Base-by-base conservation (phyloP, 2,329 filamentous ascomycete species). In the Botrytis aclada region DNA sequence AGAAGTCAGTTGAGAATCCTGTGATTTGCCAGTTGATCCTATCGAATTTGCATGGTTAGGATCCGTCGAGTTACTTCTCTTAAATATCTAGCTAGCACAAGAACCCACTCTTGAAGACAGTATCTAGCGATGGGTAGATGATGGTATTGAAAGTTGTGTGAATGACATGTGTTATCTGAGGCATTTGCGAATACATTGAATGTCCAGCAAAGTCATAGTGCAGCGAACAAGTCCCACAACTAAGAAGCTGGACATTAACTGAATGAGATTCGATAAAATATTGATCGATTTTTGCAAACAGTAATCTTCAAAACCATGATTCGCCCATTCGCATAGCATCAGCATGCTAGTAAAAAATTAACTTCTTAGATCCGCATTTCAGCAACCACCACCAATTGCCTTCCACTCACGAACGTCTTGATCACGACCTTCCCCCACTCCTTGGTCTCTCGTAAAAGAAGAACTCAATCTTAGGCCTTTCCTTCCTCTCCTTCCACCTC, bases 361-460 rank as follows among this genome's bases (percentile, higher is more conserved):
- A n/a, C 47, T 51, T 51, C 25, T n/a, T 51, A 51, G 12, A 51
- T n/a, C 25, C 10, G 25, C 47, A n/a, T 16, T 4, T n/a, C 14
- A 14, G 14, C 4, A n/a, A n/a, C 47, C 25, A 7, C 47, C n/a
- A 3, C 12, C 25, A 16, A n/a, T 3, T n/a, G 47, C 1, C 5
- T 3, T 12, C 5, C 10, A n/a, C 12, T 14, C 14, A 29, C 7
- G 0, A 29, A 3, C 9, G 18, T 4, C 6, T 9, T 4, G 5
- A 29, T 56, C 14, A 56, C 1, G n/a, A 56, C 9, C 34, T 37
- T 18, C 3, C 20, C n/a, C 9, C 25, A 32, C 41, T 3, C 10
- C 39, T n/a, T 6, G 14, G 22, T n/a, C 76, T 75, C 61, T 76
- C 72, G 67, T 72, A 73, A 60, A 72, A 76, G 25, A 70, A 74